Evolutionary conservation across 164 flowering plant species (phyloP).

Genomic region (Magnolia changhungtana): DNA sequence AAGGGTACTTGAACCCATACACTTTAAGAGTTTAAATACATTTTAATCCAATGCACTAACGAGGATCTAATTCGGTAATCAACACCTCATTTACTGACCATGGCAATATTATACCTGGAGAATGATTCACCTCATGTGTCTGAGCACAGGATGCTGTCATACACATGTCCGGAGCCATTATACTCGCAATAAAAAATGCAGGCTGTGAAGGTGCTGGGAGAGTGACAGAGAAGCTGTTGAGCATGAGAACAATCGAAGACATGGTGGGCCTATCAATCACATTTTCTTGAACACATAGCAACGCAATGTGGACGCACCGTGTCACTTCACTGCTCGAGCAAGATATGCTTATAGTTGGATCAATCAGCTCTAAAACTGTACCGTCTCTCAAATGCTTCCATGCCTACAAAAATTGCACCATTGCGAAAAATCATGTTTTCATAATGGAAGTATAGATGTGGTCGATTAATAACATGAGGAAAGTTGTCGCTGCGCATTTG

Average conservation of each 20-base stretch:
- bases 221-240: not conserved
- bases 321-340: not conserved
- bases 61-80: constrained; percentile 10
- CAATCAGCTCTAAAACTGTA: not conserved
- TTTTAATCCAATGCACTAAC: not conserved
- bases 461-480: no score
- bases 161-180: not conserved
- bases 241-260: constrained; percentile 1
- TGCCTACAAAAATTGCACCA: not conserved
- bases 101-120: not conserved
- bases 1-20: no score
- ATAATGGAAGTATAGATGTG: no score
- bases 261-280: not conserved
- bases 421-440: no score
- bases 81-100: constrained; percentile 7
- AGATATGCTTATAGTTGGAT: not conserved
- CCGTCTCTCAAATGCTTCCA: constrained; percentile 1
- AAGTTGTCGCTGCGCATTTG: no score
- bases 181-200: constrained; percentile 7
- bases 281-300: constrained; percentile 8
- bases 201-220: constrained; percentile 20
- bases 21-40: no score
- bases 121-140: not conserved
- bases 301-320: constrained; percentile 2
- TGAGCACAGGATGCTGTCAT: not conserved